Evolutionary conservation across 306 rosid species (phyloP), one percentile per base, ranked within the genome.

Genomic region (Rosa chinensis): DNA sequence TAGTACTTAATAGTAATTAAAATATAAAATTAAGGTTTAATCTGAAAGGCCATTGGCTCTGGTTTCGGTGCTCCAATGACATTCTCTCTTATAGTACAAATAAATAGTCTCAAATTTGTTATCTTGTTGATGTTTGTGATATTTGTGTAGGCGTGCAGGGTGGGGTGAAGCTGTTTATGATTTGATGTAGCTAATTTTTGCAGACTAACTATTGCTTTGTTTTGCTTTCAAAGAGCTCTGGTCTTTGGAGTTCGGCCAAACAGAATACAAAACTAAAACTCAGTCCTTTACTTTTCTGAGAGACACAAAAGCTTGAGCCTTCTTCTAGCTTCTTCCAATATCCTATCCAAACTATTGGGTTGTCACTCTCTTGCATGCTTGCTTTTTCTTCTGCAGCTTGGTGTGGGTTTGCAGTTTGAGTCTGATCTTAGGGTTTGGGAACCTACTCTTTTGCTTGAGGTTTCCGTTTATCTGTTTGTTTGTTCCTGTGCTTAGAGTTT

Each of bases 361-460:
- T 73, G 9, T 56, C 21, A 18, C 23, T 74, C 68, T 62, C 11
- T 74, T 74, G 52, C 69, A 74, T 14, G 55, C 21, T 44, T 11
- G 16, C 49, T 20, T 25, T 8, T 70, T 21, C 2, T 23, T 61
- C 35, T 23, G 40, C 37, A 2, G n/a, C 39, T 23, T 44, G 73
- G 53, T 11, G 5, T 47, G 37, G 14, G 61, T 11, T 50, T 50
- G 25, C 8, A n/a, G 44, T 72, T 43, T 9, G 3, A 53, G 35
- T 53, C 37, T 74, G 23, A 25, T 40, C 40, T 23, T 74, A 74
- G 78, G 69, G 68, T 74, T 74, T 74, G 0, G 55, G 78, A 58
- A 21, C 35, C 32, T 18, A 3, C 37, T 28, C 48, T 39, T 73
- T 37, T 37, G 48, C 7, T 48, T 37, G 1, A 35, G 35, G 35